Percentiles rank a stretch among this genome's conserved stretches.
These are phyloP conservation scores for Cercospora nicotianae DNA, from an alignment of 2,329 filamentous ascomycete genomes.

Conservation along the genomic window DNA sequence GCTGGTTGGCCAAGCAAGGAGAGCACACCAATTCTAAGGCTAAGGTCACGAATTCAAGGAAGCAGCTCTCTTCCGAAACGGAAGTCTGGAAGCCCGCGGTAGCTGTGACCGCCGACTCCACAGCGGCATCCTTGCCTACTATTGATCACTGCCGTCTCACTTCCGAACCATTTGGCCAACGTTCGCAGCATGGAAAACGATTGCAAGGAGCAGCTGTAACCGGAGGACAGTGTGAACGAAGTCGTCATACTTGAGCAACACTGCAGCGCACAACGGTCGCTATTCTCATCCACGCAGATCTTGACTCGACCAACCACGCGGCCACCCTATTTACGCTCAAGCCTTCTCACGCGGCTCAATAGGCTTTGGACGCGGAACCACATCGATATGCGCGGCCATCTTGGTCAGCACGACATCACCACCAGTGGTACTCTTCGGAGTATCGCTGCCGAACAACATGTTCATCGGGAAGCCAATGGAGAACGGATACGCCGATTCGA, in stretches of 20 bases:
- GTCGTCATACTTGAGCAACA: not conserved
- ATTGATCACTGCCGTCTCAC: not conserved
- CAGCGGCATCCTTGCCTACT: not conserved
- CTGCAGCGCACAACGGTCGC: not conserved
- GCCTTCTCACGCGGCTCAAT: slow-evolving; percentile 19
- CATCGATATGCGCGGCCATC: slow-evolving; percentile 21
- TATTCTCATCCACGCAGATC: not conserved
- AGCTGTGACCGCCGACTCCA: not conserved
- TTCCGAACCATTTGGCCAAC: not conserved
- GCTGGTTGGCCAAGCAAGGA: slow-evolving; percentile 15
- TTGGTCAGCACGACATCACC: slow-evolving; percentile 39
- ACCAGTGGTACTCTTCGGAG: slow-evolving; percentile 7
- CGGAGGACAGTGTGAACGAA: not conserved
- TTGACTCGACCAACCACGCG: not conserved
- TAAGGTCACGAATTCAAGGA: not conserved
- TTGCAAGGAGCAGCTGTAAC: not conserved
- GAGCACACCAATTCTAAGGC: not conserved
- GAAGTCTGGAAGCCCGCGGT: not conserved
- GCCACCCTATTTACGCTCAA: not conserved
- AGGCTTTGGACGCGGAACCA: slow-evolving; percentile 19
- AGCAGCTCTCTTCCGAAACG: not conserved
- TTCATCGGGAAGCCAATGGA: slow-evolving; percentile 66
- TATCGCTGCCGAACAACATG: slow-evolving; percentile 51
- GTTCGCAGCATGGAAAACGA: not conserved
- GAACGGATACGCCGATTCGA: slow-evolving; percentile 63